These are phyloP conservation scores for Neofusicoccum cordaticola DNA, from an alignment of 2,329 filamentous ascomycete species.

Conservation along the genomic window DNA sequence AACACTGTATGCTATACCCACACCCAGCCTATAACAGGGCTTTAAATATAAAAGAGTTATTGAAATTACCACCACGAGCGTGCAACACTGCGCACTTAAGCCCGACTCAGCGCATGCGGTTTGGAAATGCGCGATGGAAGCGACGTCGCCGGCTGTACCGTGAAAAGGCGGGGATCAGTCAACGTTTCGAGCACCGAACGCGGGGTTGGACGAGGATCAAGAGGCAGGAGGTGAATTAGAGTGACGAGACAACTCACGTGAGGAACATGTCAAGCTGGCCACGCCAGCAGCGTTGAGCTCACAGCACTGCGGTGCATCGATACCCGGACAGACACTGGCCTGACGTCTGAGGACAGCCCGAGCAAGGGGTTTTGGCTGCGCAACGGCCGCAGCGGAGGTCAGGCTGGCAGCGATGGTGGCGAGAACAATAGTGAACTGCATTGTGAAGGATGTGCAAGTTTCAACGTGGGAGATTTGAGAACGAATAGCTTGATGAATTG, in stretches of 20 bases:
- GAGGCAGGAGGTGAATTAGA: too few species aligned
- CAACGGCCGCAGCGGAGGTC: background rate
- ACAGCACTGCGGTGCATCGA: background rate
- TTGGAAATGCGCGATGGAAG: background rate
- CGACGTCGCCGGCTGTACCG: background rate
- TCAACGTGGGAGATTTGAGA: background rate
- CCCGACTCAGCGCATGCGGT: background rate
- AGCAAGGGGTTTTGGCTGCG: background rate
- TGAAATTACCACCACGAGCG: background rate
- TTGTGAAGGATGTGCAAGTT: background rate
- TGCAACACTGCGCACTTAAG: background rate
- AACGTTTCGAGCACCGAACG: too few species aligned
- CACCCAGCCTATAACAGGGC: background rate
- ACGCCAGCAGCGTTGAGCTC: conserved; percentile 24
- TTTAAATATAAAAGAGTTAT: background rate
- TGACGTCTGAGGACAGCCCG: background rate
- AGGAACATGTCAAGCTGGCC: background rate
- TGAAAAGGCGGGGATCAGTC: too few species aligned
- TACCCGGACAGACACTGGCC: background rate
- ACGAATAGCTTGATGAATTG: too few species aligned
- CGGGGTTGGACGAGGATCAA: too few species aligned
- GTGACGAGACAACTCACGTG: too few species aligned
- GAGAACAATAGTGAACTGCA: background rate
- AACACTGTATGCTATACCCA: background rate
- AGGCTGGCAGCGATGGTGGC: background rate